phyloP scores from a whole-genome alignment of 768 basidiomycete species.

The Leccinum arenicola region DNA sequence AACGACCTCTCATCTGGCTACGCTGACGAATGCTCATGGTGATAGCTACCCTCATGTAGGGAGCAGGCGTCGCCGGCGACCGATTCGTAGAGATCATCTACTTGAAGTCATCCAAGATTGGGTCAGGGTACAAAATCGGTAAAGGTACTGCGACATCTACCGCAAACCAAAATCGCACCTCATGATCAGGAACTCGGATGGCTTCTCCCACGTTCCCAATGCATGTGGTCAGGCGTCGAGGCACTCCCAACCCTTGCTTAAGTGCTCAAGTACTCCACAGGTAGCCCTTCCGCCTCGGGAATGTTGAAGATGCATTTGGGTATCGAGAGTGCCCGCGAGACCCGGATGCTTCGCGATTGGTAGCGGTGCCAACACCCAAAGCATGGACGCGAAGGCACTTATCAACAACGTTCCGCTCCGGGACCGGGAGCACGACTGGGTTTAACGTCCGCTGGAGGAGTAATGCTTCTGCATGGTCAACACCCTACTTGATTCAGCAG shows the following conservation, averaged over 20 bases:
- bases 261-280: not conserved
- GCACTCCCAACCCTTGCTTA: constrained; percentile 3
- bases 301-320: not conserved
- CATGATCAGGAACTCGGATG: not conserved
- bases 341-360: not conserved
- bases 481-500: too few species aligned
- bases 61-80: not conserved
- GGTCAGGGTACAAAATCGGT: too few species aligned
- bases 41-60: not conserved
- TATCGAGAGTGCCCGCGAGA: not conserved
- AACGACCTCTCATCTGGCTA: not conserved
- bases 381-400: constrained; percentile 8
- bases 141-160: too few species aligned
- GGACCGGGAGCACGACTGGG: not conserved
- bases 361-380: not conserved
- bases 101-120: too few species aligned
- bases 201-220: constrained; percentile 8
- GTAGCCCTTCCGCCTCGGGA: not conserved
- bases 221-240: not conserved
- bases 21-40: not conserved
- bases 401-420: not conserved
- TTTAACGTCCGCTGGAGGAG: too few species aligned
- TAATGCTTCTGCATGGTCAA: too few species aligned
- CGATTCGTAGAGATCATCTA: too few species aligned
- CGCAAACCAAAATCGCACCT: not conserved